Evolutionary conservation across 2,329 filamentous ascomycete species (phyloP), one percentile per base, ranked within the genome.

Genomic region (Sclerotinia nivalis): DNA sequence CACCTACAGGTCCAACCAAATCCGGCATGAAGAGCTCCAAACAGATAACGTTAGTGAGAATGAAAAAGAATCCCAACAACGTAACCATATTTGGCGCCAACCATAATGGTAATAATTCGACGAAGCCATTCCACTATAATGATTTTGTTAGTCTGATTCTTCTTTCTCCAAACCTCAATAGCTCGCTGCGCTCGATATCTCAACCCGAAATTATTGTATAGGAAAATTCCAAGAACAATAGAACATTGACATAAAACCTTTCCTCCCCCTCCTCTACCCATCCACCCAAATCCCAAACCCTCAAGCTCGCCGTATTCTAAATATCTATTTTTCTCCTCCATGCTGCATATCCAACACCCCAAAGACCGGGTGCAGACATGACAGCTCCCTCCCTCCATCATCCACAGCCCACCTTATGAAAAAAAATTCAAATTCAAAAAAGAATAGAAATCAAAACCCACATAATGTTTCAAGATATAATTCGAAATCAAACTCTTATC

Each of bases 41-140:
- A 68, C 90, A 83, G 69, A 77, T 75, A 71, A 99, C 88, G 79
- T 99, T 98, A 71, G 83, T 89, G 66, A 99, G 83, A 76, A 99
- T 96, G 84, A 95, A 98, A 82, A 91, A 89, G 86, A 98, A 99
- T 70, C 96, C 96, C 61, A 98, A 82, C 34, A 99, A 85, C 74
- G 96, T 99, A 71, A 99, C 95, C 89, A 97, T 96, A 79, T 99
- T 99, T 47, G 96, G 96, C 40, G 96, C 96, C 68, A 99, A 87
- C 94, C 95, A 99, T 88, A 97, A 83, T 73, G 96, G 96, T 77
- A 99, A 83, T 55, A 97, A 82, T 79, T 97, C 89, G 76, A 98
- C 96, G 76, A 94, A 94, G 74, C 89, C 93, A 87, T 97, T 98
- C 96, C 96, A 99, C 95, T 98, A 81, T 69, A 77, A 76, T 65